Percentiles rank a stretch among this genome's conserved stretches.
These are phyloP conservation scores for Phlebiopsis gigantea DNA, from an alignment of 768 basidiomycete species.

Conservation along the genomic window DNA sequence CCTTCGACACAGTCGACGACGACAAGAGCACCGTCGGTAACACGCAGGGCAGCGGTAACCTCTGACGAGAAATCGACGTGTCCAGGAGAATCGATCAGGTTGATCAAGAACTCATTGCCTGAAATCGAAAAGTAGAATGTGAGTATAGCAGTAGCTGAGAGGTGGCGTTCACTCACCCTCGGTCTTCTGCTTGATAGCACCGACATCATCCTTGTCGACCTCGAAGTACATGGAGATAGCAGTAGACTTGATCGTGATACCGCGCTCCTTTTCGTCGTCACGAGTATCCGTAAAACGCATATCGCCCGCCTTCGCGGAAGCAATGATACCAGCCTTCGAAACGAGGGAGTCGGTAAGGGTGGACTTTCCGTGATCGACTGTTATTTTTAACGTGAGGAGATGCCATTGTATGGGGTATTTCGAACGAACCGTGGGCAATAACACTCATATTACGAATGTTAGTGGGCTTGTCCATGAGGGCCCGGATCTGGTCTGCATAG, in stretches of 20 bases:
- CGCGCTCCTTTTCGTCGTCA: slow-evolving; percentile 98
- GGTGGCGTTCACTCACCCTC: slow-evolving; percentile 46
- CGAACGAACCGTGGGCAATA: slow-evolving; percentile 80
- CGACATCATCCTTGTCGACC: slow-evolving; percentile 84
- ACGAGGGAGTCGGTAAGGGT: slow-evolving; percentile 98
- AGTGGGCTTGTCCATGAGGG: slow-evolving; percentile 83
- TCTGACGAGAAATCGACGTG: slow-evolving; percentile 99
- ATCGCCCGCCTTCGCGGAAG: slow-evolving; percentile 89
- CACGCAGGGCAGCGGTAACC: slow-evolving; percentile 98
- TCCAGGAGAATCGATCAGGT: slow-evolving; percentile 98
- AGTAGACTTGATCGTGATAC: slow-evolving; percentile 99
- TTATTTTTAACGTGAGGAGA: slow-evolving; percentile 1
- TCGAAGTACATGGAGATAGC: slow-evolving; percentile 99
- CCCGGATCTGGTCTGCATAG: slow-evolving; percentile 73
- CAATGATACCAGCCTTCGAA: slow-evolving; percentile 99
- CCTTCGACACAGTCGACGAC: slow-evolving; percentile 99
- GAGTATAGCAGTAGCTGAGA: slow-evolving; percentile 9
- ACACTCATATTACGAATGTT: slow-evolving; percentile 97
- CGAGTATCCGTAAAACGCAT: slow-evolving; percentile 97
- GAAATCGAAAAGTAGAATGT: slow-evolving; percentile 8
- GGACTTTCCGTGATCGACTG: slow-evolving; percentile 99
- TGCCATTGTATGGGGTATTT: not conserved
- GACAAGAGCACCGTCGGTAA: slow-evolving; percentile 98
- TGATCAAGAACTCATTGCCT: slow-evolving; percentile 98
- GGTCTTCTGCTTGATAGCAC: slow-evolving; percentile 90